phyloP scores from a whole-genome alignment of 768 basidiomycete species.

The Pisolithus microcarpus region DNA sequence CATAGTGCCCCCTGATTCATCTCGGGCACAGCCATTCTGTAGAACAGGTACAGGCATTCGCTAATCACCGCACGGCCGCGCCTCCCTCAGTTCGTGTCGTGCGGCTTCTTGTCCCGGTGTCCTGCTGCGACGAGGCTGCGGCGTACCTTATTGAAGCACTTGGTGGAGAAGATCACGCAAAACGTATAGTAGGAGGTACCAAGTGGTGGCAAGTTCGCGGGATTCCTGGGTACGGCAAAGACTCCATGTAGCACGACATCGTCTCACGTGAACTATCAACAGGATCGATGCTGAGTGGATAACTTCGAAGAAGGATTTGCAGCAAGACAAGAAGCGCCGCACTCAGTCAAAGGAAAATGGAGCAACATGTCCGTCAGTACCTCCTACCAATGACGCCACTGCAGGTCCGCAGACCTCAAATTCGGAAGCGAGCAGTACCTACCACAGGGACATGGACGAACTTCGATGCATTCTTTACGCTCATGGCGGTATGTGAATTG shows the following conservation, averaged over 20 bases:
- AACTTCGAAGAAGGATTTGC: conserved; percentile 76
- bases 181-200: conserved; percentile 72
- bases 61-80: conserved; percentile 75
- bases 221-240: conserved; percentile 54
- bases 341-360: conserved; percentile 31
- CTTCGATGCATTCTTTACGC: conserved; percentile 79
- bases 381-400: conserved; percentile 11
- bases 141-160: conserved; percentile 64
- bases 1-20: background rate
- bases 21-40: conserved; percentile 58
- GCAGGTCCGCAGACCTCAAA: conserved; percentile 12
- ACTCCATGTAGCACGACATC: conserved; percentile 8
- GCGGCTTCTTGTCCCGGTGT: conserved; percentile 63
- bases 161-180: conserved; percentile 73
- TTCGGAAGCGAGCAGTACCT: conserved; percentile 30
- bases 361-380: background rate
- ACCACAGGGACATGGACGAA: conserved; percentile 70
- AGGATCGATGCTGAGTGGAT: conserved; percentile 89
- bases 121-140: conserved; percentile 71
- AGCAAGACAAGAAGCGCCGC: conserved; percentile 52
- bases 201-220: conserved; percentile 99
- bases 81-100: conserved; percentile 80
- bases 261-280: conserved; percentile 8
- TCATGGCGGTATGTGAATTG: conserved; percentile 54
- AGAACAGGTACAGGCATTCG: conserved; percentile 73